phyloP scores from a whole-genome alignment of 169 alveolate genomes.

The Plasmodium malariae region DNA sequence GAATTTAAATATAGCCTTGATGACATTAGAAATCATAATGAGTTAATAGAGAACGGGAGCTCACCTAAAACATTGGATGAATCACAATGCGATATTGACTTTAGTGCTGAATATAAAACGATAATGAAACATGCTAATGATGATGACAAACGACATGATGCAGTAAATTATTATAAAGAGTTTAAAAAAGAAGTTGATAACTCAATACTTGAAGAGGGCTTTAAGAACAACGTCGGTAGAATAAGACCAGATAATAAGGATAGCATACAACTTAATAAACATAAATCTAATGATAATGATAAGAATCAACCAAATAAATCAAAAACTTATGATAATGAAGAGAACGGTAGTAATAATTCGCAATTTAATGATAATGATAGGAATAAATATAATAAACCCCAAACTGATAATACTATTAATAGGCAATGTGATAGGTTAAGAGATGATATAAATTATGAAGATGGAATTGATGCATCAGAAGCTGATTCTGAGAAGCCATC shows the following conservation, averaged over 20 bases:
- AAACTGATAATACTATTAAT: conserved; percentile 4
- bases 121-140: too few relatives aligned
- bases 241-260: neutral
- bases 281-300: too few relatives aligned
- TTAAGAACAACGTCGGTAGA: too few relatives aligned
- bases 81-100: too few relatives aligned
- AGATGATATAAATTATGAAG: neutral
- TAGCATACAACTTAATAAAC: too few relatives aligned
- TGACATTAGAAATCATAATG: too few relatives aligned
- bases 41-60: too few relatives aligned
- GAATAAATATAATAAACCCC: neutral
- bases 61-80: too few relatives aligned
- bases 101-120: too few relatives aligned
- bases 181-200: neutral
- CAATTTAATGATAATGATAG: neutral
- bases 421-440: neutral
- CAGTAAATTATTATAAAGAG: neutral
- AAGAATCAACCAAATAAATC: neutral
- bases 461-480: neutral
- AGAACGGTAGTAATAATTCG: neutral
- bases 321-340: neutral
- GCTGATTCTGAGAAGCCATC: neutral
- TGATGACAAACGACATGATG: conserved; percentile 1
- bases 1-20: too few relatives aligned
- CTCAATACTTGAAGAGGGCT: too few relatives aligned